Base-by-base conservation (phyloP, 495 filamentous ascomycete species). In the Neurospora sublineolata region DNA sequence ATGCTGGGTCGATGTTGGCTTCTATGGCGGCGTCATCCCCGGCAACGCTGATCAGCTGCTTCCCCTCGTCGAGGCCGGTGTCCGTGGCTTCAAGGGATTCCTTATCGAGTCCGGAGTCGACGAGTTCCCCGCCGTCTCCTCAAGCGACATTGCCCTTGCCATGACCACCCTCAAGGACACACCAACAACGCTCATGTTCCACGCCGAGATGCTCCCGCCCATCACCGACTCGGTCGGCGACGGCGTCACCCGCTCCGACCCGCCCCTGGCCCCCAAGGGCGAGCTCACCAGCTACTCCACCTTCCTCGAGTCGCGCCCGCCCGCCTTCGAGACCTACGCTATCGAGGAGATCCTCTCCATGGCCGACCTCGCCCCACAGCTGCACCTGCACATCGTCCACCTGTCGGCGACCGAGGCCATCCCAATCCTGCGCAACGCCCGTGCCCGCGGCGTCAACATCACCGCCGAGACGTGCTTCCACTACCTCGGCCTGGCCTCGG, bases 401-500 rank as follows among this genome's bases (percentile, higher is more conserved):
- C 87, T 99, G 38, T 95, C 92, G 1, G 95, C 95, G 12, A 90
- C 93, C 70, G 92, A 97, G 77, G 92, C 92, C n/a, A 95, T 97
- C 70, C 93, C 94, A 0, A 77, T 97, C n/a, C 84, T 99, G 60
- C 88, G 90, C 64, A 86, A 89, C 74, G 95, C 95, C 38, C 89
- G 93, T 68, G 83, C 86, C n/a, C 80, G 83, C 1, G 95, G 95
- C 42, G 79, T 97, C 73, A 93, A 94, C 71, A 92, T 99, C 82
- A 97, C 95, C 3, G 94, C 95, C 36, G 95, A 99, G 80, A 99
- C 95, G 11, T 98, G 95, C 84, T 97, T 96, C 87, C 95, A 99
- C 84, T 99, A 99, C 78, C 88, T 99, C 12, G 89, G 91, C n/a
- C 86, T 99, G 14, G 91, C 94, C 0, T 89, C 94, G 10, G 95